These are phyloP conservation scores for Aspergillus viridinutans DNA, from an alignment of 2,329 filamentous ascomycete species.

Conservation along the genomic window DNA sequence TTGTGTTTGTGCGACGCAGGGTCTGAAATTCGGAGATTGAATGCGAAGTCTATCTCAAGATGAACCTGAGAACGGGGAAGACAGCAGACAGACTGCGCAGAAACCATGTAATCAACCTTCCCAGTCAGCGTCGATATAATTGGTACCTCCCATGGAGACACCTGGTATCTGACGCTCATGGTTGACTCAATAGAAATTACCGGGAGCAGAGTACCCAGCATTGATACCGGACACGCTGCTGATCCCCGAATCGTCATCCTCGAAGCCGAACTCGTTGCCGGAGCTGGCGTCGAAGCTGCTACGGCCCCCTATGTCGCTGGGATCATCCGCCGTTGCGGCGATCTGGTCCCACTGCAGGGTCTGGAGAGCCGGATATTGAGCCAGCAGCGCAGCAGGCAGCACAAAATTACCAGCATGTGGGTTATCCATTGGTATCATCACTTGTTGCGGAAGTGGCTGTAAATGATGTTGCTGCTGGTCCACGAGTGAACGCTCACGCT, in stretches of 20 bases:
- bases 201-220: constrained; percentile 30
- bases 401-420: constrained; percentile 59
- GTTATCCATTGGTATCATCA: constrained; percentile 58
- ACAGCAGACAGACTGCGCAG: constrained; percentile 4
- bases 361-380: constrained; percentile 90
- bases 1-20: neutral
- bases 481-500: constrained; percentile 70
- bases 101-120: constrained; percentile 10
- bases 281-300: constrained; percentile 49
- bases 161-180: constrained; percentile 26
- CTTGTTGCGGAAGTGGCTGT: constrained; percentile 53
- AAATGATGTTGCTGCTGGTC: constrained; percentile 67
- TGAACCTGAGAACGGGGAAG: neutral
- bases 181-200: constrained; percentile 28
- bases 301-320: constrained; percentile 60
- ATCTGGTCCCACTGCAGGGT: constrained; percentile 82
- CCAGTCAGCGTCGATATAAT: constrained; percentile 29
- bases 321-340: constrained; percentile 55
- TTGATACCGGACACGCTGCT: constrained; percentile 32
- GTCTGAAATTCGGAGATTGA: neutral
- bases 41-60: neutral
- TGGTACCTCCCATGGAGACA: constrained; percentile 24
- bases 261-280: constrained; percentile 40
- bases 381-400: constrained; percentile 81
- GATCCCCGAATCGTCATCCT: constrained; percentile 41